Evolutionary conservation across 345 rosid species (phyloP), one percentile per base, ranked within the genome.

Genomic region (Eucalyptus grandis): DNA sequence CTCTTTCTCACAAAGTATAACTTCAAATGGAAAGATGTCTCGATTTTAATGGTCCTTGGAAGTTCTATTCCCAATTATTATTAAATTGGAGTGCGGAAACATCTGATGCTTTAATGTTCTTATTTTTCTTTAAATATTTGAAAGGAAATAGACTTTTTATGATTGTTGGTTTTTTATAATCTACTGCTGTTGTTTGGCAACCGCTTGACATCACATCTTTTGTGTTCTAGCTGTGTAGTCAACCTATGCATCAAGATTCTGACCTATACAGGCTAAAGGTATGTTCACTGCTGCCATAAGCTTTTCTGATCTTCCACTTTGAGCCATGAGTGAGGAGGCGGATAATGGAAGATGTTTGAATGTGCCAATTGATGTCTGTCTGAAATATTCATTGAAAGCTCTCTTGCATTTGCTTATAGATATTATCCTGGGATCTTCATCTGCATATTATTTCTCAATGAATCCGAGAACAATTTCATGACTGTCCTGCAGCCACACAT

Each of bases 171-270:
- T 72, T 46, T 31, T 77, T 44, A 43, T 27, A 27, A 58, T 43
- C 67, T 46, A 49, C 10, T 72, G n/a, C 49, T 22, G 86, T 85
- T 89, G 67, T 85, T 88, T 89, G 86, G 72, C 89, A 77, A 77
- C 50, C 4, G 69, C 49, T 87, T 91, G 88, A 91, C 90, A 8
- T 77, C 21, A 86, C 77, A 86, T 27, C 91, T 90, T 89, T 37
- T 19, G 43, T 77, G 58, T 89, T 92, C 89, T 94, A 94, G 96
- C 50, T 91, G 86, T 82, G 94, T 51, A 88, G 46, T 31, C 92
- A 86, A 90, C 89, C 49, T 88, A 88, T 89, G 92, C 92, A 62
- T 53, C 90, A 88, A 89, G 87, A 85, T 54, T 93, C 94, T 58
- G 67, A 87, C 87, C 85, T 87, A 30, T 91, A 88, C 90, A 87